Evolutionary conservation across 768 basidiomycete species (phyloP).

Genomic region (Amanita polypyramis): DNA sequence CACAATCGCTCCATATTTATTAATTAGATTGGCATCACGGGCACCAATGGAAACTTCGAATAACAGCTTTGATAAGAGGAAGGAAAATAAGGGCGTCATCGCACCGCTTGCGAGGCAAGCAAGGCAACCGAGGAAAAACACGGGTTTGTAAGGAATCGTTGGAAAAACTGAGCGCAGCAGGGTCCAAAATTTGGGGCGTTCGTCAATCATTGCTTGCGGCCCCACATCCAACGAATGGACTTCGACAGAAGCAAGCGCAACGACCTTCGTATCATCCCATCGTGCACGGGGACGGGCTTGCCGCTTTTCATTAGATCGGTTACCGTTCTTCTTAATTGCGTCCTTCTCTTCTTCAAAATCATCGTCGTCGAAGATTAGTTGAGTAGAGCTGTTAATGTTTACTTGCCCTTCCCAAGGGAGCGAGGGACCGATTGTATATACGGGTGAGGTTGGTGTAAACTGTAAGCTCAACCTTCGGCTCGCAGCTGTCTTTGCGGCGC

Average conservation of each 20-base stretch:
- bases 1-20: conserved; percentile 61
- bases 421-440: conserved; percentile 15
- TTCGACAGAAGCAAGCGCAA: conserved; percentile 15
- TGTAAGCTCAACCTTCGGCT: conserved; percentile 47
- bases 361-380: conserved; percentile 13
- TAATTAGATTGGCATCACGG: conserved; percentile 47
- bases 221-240: conserved; percentile 11
- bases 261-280: conserved; percentile 15
- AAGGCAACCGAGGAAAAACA: conserved; percentile 61
- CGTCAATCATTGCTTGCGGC: neutral
- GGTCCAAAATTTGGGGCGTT: conserved; percentile 23
- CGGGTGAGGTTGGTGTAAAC: conserved; percentile 48
- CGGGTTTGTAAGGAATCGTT: conserved; percentile 61
- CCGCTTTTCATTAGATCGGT: conserved; percentile 21
- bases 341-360: conserved; percentile 35
- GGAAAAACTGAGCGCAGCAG: conserved; percentile 53
- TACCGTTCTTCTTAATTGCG: conserved; percentile 28
- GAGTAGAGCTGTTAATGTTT: conserved; percentile 1
- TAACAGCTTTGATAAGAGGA: conserved; percentile 72
- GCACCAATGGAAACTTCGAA: conserved; percentile 68
- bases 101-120: conserved; percentile 67
- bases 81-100: conserved; percentile 89
- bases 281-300: conserved; percentile 14
- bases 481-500: conserved; percentile 19
- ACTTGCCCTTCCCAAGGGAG: conserved; percentile 1